These are phyloP conservation scores for Albugo laibachii DNA, from an alignment of 352 stramenopile genomes.

Conservation along the genomic window DNA sequence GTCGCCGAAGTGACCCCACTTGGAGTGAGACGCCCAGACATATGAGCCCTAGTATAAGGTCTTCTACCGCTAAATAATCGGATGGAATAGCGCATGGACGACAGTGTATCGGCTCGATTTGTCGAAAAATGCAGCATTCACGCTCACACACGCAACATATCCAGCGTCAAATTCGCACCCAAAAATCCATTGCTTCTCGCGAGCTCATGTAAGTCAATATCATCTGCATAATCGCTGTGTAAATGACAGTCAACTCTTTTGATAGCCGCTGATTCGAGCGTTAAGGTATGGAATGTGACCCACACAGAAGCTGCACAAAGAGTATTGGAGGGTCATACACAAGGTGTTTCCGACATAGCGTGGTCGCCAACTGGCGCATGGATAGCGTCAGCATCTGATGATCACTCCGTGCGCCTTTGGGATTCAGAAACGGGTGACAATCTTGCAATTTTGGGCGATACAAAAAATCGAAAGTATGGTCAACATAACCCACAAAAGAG, in stretches of 20 bases:
- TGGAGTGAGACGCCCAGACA: no score
- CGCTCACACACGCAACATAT: neutral
- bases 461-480: conserved; percentile 14
- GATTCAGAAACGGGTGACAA: conserved; percentile 77
- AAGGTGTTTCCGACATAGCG: conserved; percentile 86
- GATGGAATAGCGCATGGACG: no score
- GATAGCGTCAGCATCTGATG: conserved; percentile 88
- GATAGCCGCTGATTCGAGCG: conserved; percentile 43
- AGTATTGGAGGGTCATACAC: conserved; percentile 71
- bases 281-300: conserved; percentile 44
- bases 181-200: neutral
- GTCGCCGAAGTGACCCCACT: no score
- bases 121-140: no score
- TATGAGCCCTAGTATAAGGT: neutral
- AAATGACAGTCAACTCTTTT: neutral
- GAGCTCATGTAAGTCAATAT: neutral
- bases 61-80: no score
- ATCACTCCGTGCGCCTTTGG: conserved; percentile 90
- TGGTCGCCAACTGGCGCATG: conserved; percentile 78
- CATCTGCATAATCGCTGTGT: neutral
- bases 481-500: conserved; percentile 13
- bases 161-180: neutral
- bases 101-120: no score
- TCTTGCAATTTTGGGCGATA: conserved; percentile 40
- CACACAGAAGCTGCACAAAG: neutral